Evolutionary conservation across 345 rosid species (phyloP), one percentile per base, ranked within the genome.

Genomic region (Lenwebbia sp.): DNA sequence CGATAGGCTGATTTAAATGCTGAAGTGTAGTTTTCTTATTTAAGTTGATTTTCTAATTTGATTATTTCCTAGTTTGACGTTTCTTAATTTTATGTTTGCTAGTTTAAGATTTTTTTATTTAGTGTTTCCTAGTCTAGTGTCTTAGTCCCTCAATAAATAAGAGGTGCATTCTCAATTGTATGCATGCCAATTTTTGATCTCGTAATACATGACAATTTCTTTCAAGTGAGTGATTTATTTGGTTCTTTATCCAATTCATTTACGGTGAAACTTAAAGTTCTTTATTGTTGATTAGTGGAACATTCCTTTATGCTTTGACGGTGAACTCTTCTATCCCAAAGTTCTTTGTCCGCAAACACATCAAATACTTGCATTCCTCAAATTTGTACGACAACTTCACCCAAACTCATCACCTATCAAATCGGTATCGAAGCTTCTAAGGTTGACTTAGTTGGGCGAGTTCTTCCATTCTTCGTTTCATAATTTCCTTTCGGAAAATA

Each of bases 241-340:
- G 0, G 0, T 65, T 65, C 22, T 17, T 65, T 15, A 30, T 30
- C 41, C 10, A 30, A 15, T 60, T 26, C 30, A 26, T 26, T 58
- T 14, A 17, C n/a, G 0, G 21, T 60, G 70, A 28, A 0, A 19
- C 40, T 60, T 60, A 28, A 60, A 60, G 14, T 60, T 0, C 37
- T n/a, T 60, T 60, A 6, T 60, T 17, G 7, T 28, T 28, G 74
- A 37, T 17, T 60, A 19, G 33, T 0, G 15, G 37, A 60, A 60
- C 5, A 28, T 13, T 60, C 7, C 28, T 60, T 60, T 60, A 14
- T 60, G 28, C 21, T 37, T 0, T 0, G 21, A 3, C 4, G 0
- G 74, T 28, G 40, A 28, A 14, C 33, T 28, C 74, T 60, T 60
- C 33, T 15, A 60, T 28, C 1, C 5, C 74, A 14, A 60, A 0